A percentile compares a stretch with the other conserved stretches of the same genome.
Conservation (phyloP, 2,329 filamentous ascomycete species). For the Colletotrichum sp. region DNA sequence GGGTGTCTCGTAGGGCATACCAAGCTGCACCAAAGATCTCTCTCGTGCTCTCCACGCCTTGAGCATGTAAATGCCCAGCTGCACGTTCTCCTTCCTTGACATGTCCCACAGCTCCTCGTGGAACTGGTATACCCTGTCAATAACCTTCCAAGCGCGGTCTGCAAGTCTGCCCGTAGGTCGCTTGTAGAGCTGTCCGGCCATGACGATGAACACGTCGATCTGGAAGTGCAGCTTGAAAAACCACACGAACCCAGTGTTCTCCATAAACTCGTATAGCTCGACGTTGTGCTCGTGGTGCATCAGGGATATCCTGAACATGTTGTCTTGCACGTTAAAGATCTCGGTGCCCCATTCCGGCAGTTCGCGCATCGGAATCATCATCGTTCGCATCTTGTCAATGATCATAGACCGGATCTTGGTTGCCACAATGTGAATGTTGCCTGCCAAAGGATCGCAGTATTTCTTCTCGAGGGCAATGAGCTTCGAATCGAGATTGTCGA, state of each 20-base stretch:
- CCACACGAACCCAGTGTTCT: constrained; percentile 58
- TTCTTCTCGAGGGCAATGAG: constrained; percentile 52
- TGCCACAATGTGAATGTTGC: constrained; percentile 57
- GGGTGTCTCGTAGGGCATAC: constrained; percentile 45
- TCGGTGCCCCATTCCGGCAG: constrained; percentile 56
- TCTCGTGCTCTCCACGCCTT: constrained; percentile 60
- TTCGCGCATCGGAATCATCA: constrained; percentile 51
- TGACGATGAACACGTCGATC: constrained; percentile 59
- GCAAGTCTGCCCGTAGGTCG: constrained; percentile 52
- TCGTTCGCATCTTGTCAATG: constrained; percentile 51
- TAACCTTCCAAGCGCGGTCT: constrained; percentile 56
- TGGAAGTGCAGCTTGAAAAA: constrained; percentile 60
- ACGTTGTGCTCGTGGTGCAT: constrained; percentile 52
- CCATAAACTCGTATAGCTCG: constrained; percentile 45
- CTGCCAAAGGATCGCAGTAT: constrained; percentile 56
- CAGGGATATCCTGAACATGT: constrained; percentile 60
- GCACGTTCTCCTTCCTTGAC: constrained; percentile 46
- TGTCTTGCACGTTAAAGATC: constrained; percentile 53
- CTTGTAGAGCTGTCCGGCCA: constrained; percentile 57
- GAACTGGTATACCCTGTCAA: constrained; percentile 51
- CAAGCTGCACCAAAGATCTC: constrained; percentile 39
- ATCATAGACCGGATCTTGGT: constrained; percentile 51
- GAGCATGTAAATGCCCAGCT: constrained; percentile 52
- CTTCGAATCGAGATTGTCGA: constrained; percentile 46
- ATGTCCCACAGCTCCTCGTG: constrained; percentile 58